Conservation (phyloP, 306 rosid genomes). For the Astragalus membranaceus region DNA sequence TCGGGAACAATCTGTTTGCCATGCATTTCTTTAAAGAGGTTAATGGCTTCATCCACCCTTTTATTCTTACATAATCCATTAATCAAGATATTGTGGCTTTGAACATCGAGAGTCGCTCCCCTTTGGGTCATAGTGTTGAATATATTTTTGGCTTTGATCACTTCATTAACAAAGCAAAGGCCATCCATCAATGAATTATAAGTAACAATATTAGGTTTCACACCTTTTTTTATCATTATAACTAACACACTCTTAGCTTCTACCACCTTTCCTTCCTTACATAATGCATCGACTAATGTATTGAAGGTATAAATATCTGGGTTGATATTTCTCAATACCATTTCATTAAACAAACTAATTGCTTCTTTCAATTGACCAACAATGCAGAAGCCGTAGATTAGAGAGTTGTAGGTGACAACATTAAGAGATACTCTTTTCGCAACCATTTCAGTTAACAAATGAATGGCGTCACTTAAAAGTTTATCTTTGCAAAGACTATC, state of each 20-base stretch:
- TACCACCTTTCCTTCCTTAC: neutral
- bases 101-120: neutral
- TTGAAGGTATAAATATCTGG: neutral
- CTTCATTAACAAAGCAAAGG: neutral
- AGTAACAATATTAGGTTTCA: neutral
- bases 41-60: slow-evolving; percentile 7
- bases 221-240: neutral
- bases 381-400: neutral
- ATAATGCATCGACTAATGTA: neutral
- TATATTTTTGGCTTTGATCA: neutral
- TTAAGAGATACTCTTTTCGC: neutral
- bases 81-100: neutral
- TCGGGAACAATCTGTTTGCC: neutral
- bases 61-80: neutral
- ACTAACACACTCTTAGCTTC: neutral
- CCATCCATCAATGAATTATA: slow-evolving; percentile 18
- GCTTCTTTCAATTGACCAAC: neutral
- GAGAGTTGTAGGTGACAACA: neutral
- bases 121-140: neutral
- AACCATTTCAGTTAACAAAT: neutral
- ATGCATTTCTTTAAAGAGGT: neutral
- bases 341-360: neutral
- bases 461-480: neutral
- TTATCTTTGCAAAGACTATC: neutral
- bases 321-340: neutral